Conservation (phyloP, 495 filamentous ascomycete genomes). For the Xylaria telfairii region DNA sequence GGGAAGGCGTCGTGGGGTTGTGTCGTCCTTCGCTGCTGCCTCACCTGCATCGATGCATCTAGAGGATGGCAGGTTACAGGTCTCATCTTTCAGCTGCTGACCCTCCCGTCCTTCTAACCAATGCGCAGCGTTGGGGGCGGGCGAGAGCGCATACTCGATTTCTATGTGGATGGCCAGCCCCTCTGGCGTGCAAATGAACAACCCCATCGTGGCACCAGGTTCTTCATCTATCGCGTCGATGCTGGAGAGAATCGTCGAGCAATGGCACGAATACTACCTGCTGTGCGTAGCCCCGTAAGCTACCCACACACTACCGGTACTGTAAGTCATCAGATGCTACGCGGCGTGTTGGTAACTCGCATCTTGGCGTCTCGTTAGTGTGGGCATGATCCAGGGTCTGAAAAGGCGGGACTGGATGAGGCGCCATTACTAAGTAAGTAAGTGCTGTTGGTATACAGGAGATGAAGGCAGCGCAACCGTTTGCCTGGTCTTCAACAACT, state of each 20-base stretch:
- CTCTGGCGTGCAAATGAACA: background rate
- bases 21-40: constrained; percentile 7
- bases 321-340: no score
- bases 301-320: no score
- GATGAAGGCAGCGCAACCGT: background rate
- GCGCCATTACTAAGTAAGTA: background rate
- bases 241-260: no score
- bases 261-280: background rate
- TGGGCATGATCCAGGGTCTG: constrained; percentile 6
- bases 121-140: background rate
- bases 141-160: background rate
- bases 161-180: background rate
- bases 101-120: background rate
- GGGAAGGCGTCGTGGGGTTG: background rate
- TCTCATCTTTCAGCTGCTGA: constrained; percentile 13
- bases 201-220: background rate
- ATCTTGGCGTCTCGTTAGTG: constrained; percentile 12
- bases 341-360: no score
- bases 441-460: background rate
- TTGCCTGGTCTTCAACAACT: no score
- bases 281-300: no score
- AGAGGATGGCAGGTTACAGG: background rate
- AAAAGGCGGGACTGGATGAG: constrained; percentile 3
- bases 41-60: background rate
- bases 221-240: background rate